Conservation (phyloP, 192 early-diverging fungal genomes). For the Backusella liffmaniae region DNA sequence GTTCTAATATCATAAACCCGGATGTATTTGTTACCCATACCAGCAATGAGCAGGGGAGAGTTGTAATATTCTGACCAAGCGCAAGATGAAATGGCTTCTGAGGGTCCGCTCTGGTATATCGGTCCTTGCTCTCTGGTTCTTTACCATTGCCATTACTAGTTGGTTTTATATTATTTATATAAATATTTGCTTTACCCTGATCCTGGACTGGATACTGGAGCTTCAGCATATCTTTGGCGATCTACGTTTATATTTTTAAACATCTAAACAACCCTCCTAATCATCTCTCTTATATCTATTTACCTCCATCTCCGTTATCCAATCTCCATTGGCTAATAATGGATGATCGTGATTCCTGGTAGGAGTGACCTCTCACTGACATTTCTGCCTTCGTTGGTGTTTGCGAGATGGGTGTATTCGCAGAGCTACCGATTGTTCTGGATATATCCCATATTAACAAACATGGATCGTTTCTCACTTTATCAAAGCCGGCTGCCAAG, state of each 20-base stretch:
- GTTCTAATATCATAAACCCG: slow-evolving; percentile 67
- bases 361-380: not conserved
- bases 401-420: slow-evolving; percentile 3
- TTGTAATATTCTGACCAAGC: slow-evolving; percentile 57
- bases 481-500: slow-evolving; percentile 71
- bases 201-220: not conserved
- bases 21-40: slow-evolving; percentile 70
- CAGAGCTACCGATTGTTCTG: slow-evolving; percentile 40
- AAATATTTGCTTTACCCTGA: not conserved
- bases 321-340: slow-evolving; percentile 9
- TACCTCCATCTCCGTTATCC: slow-evolving; percentile 11
- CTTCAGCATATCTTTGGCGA: not conserved
- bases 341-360: slow-evolving; percentile 6
- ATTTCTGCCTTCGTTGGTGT: not conserved
- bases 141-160: not conserved
- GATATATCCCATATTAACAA: slow-evolving; percentile 77
- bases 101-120: slow-evolving; percentile 56
- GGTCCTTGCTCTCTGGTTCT: slow-evolving; percentile 31
- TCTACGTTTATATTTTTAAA: not conserved
- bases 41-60: slow-evolving; percentile 61
- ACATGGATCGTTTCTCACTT: slow-evolving; percentile 69
- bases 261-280: not conserved
- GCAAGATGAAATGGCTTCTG: slow-evolving; percentile 68
- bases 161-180: not conserved
- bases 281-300: not conserved